A percentile compares a stretch with the other conserved stretches of the same genome.
Conservation (phyloP, 2,329 filamentous ascomycete species). For the Monilinia laxa region DNA sequence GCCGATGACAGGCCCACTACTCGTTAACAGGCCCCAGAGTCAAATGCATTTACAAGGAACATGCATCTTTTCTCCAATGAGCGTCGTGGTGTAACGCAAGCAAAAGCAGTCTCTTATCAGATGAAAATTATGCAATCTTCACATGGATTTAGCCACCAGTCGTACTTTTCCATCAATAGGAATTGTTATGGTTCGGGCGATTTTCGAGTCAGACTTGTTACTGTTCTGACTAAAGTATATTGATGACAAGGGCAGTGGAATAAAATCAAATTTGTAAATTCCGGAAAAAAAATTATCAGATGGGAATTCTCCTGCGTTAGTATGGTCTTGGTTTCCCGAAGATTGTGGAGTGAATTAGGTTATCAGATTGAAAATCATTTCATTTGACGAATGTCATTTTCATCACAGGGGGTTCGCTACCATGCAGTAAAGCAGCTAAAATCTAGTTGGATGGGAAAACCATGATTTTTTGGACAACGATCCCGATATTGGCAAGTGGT, state of each 20-base stretch:
- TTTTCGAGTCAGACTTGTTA: no score
- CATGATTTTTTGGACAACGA: background rate
- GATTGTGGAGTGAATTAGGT: background rate
- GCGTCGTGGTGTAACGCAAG: background rate
- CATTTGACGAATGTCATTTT: background rate
- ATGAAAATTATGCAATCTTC: no score
- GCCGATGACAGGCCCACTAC: slow-evolving; percentile 1
- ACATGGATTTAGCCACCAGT: no score
- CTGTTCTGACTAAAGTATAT: no score
- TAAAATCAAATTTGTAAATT: no score
- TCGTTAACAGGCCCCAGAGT: background rate
- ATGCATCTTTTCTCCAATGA: background rate
- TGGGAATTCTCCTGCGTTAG: background rate
- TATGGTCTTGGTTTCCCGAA: background rate
- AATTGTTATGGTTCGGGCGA: no score
- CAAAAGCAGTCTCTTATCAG: background rate
- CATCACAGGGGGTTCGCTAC: background rate
- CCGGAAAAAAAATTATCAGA: slow-evolving; percentile 2
- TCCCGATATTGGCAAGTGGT: background rate
- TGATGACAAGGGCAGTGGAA: no score
- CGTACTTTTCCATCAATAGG: no score
- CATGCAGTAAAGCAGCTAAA: background rate
- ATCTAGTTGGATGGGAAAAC: background rate
- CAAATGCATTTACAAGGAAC: slow-evolving; percentile 9
- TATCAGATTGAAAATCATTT: slow-evolving; percentile 19